phyloP scores from a whole-genome alignment of 2,329 filamentous ascomycete genomes.

The Ambrosiella cleistominuta region DNA sequence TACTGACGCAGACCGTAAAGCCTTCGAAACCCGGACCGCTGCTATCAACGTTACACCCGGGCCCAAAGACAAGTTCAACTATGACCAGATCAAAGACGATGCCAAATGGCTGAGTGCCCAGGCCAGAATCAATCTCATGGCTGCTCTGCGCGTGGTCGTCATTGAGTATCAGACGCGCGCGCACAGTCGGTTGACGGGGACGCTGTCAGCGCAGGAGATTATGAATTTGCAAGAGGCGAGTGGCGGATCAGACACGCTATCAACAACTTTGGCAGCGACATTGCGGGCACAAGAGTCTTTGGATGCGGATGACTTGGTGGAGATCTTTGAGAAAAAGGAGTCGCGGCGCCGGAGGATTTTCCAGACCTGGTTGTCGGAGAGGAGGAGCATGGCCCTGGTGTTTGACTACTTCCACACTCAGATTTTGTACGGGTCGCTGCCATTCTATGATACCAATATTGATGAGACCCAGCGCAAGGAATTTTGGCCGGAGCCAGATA shows the following conservation, averaged over 20 bases:
- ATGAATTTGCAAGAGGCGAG: conserved; percentile 59
- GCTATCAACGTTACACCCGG: conserved; percentile 67
- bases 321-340: conserved; percentile 44
- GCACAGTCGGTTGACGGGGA: conserved; percentile 50
- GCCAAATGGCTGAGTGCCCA: conserved; percentile 70
- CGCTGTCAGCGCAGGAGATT: conserved; percentile 61
- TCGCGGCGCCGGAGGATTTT: conserved; percentile 51
- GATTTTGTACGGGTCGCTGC: conserved; percentile 24
- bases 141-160: conserved; percentile 62
- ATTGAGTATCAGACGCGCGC: conserved; percentile 71
- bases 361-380: conserved; percentile 53
- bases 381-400: conserved; percentile 48
- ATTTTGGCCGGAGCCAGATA: conserved; percentile 13
- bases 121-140: conserved; percentile 60
- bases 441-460: conserved; percentile 17
- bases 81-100: conserved; percentile 70
- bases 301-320: conserved; percentile 37
- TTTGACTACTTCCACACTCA: conserved; percentile 38
- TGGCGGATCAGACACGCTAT: conserved; percentile 42
- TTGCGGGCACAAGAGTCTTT: conserved; percentile 28
- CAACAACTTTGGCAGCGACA: conserved; percentile 38
- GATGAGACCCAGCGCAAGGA: conserved; percentile 12
- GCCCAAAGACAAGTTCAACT: conserved; percentile 47
- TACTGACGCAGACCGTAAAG: conserved; percentile 45
- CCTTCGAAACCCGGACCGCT: conserved; percentile 70